Evolutionary conservation across 768 basidiomycete species (phyloP).

Genomic region (Boletus rex-veris): DNA sequence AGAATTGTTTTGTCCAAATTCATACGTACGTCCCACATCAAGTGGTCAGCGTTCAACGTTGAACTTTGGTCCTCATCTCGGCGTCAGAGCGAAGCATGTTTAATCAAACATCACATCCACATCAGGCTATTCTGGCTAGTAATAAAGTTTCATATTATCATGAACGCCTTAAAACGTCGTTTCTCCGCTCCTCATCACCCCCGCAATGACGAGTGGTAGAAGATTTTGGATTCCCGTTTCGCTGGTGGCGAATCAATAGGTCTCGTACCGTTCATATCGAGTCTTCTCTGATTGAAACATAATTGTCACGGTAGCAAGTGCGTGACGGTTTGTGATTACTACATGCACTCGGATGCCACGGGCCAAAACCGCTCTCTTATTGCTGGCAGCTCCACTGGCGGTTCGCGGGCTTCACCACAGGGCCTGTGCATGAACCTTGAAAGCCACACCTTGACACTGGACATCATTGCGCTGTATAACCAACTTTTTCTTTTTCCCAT

Average conservation of each 20-base stretch:
- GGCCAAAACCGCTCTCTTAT: neutral
- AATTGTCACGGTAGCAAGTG: constrained; percentile 14
- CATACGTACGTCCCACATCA: constrained; percentile 6
- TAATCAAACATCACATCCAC: constrained; percentile 3
- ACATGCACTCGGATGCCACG: constrained; percentile 6
- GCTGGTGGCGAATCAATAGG: constrained; percentile 9
- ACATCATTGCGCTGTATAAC: constrained; percentile 4
- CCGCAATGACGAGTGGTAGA: constrained; percentile 15
- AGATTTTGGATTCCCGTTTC: constrained; percentile 16
- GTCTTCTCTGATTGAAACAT: constrained; percentile 13
- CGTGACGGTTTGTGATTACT: constrained; percentile 1
- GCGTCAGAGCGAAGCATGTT: constrained; percentile 22
- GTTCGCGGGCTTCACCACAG: neutral
- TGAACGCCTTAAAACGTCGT: constrained; percentile 11
- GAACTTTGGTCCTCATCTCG: constrained; percentile 21
- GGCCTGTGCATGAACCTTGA: constrained; percentile 12
- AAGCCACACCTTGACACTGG: constrained; percentile 4
- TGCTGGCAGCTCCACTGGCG: neutral
- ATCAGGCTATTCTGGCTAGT: neutral
- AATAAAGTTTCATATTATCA: constrained; percentile 24
- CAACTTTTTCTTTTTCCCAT: constrained; percentile 3
- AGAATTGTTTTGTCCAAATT: constrained; percentile 7
- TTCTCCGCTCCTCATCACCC: constrained; percentile 17
- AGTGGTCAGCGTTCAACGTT: constrained; percentile 5
- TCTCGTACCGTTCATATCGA: constrained; percentile 18